Evolutionary conservation across 352 stramenopile species (phyloP).

Genomic region (Pythium phragmitis): DNA sequence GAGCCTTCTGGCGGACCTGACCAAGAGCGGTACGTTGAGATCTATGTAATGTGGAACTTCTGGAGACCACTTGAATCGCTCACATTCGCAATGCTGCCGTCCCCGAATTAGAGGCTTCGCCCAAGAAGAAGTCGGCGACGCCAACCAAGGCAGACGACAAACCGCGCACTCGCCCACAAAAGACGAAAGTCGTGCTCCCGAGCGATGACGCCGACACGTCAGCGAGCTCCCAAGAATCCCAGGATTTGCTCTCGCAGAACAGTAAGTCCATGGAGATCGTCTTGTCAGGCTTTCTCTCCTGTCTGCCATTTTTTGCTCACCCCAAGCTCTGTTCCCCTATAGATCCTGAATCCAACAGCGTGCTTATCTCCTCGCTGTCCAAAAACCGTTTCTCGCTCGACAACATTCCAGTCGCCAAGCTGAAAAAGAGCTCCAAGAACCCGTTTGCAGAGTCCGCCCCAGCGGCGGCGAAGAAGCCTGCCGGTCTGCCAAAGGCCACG

Average conservation of each 20-base stretch:
- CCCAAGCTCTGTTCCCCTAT: neutral
- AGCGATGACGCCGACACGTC: constrained; percentile 27
- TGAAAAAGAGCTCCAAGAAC: constrained; percentile 83
- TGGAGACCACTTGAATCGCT: neutral
- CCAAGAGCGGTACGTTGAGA: constrained; percentile 53
- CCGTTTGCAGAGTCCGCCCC: constrained; percentile 44
- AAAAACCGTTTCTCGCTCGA: constrained; percentile 78
- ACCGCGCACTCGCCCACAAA: constrained; percentile 28
- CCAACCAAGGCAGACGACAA: constrained; percentile 21
- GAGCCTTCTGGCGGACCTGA: constrained; percentile 71
- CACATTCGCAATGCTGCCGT: neutral
- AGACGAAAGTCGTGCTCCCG: constrained; percentile 30
- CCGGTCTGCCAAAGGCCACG: neutral
- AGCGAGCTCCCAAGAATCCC: constrained; percentile 49
- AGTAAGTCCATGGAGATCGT: constrained; percentile 19
- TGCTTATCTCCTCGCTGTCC: constrained; percentile 55
- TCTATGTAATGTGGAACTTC: constrained; percentile 9
- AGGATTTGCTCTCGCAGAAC: constrained; percentile 52
- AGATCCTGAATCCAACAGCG: constrained; percentile 60
- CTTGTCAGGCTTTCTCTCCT: neutral
- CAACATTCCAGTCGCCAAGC: constrained; percentile 70
- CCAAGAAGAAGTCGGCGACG: constrained; percentile 13
- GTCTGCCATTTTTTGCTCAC: neutral
- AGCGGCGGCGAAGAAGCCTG: neutral
- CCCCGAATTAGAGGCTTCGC: neutral